These are phyloP conservation scores for Choiromyces venosus DNA, from an alignment of 495 filamentous ascomycete species.

Conservation along the genomic window DNA sequence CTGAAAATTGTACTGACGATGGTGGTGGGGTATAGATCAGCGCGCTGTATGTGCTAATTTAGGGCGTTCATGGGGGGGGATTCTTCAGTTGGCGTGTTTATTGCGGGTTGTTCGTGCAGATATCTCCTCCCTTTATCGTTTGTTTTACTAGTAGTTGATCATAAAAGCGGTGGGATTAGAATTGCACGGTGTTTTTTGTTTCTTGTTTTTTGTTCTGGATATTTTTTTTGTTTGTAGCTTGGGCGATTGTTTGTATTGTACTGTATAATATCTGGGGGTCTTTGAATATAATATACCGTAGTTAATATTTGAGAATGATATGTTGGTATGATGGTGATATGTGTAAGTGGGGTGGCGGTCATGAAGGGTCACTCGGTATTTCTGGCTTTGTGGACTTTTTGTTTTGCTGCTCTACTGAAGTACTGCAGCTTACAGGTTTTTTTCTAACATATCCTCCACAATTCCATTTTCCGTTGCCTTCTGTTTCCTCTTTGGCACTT, in stretches of 20 bases:
- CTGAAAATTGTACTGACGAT: conserved; percentile 13
- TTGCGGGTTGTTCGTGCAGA: neutral
- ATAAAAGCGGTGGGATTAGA: neutral
- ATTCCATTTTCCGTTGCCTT: no score
- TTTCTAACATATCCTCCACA: no score
- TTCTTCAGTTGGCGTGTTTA: neutral
- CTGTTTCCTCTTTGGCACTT: no score
- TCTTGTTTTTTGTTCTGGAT: neutral
- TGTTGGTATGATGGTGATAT: neutral
- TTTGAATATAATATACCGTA: neutral
- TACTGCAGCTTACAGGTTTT: no score
- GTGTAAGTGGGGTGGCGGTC: neutral
- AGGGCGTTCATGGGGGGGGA: neutral
- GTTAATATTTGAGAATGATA: neutral
- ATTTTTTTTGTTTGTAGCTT: neutral
- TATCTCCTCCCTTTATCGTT: neutral
- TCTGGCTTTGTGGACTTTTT: no score
- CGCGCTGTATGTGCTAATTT: conserved; percentile 55
- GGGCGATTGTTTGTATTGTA: neutral
- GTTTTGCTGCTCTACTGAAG: no score
- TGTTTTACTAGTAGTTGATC: neutral
- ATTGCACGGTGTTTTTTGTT: neutral
- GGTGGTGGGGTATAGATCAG: conserved; percentile 48
- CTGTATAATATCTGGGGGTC: neutral
- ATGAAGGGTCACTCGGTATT: neutral